These are phyloP conservation scores for Ampelomyces quisqualis DNA, from an alignment of 2,329 filamentous ascomycete genomes.

Conservation along the genomic window DNA sequence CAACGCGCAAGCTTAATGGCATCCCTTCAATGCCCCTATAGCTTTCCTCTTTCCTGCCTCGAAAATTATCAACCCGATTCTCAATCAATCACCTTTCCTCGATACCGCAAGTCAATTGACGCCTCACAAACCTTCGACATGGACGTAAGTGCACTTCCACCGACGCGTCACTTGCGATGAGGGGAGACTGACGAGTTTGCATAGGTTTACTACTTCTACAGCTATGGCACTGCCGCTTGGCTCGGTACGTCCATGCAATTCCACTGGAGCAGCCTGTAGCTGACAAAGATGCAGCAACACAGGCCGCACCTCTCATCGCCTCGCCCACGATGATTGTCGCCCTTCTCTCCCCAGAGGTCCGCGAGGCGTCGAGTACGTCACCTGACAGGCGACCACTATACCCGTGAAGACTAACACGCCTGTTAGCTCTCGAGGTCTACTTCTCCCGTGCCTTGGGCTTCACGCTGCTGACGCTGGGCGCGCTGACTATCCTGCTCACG, in stretches of 20 bases:
- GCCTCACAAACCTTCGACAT: not conserved
- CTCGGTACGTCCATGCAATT: conserved; percentile 24
- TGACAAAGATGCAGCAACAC: conserved; percentile 34
- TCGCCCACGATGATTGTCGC: conserved; percentile 63
- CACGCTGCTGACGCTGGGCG: conserved; percentile 63
- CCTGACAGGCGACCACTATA: not conserved
- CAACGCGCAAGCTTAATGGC: not conserved
- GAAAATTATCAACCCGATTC: not conserved
- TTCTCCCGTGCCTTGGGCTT: conserved; percentile 71
- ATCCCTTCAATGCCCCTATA: not conserved
- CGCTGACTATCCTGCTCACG: conserved; percentile 67
- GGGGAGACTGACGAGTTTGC: conserved; percentile 16
- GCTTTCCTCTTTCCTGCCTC: not conserved
- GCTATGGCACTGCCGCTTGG: conserved; percentile 48
- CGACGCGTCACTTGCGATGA: not conserved
- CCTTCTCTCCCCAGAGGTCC: conserved; percentile 59
- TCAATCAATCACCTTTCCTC: not conserved
- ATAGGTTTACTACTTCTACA: conserved; percentile 49
- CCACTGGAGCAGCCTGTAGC: not conserved
- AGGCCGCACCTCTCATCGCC: conserved; percentile 57
- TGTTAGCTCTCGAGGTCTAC: conserved; percentile 66
- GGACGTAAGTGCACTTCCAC: conserved; percentile 7
- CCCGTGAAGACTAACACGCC: conserved; percentile 3
- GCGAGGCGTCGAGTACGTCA: conserved; percentile 54
- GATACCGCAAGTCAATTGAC: not conserved